These are phyloP conservation scores for Phaeotremella skinneri DNA, from an alignment of 768 basidiomycete genomes.

Conservation along the genomic window DNA sequence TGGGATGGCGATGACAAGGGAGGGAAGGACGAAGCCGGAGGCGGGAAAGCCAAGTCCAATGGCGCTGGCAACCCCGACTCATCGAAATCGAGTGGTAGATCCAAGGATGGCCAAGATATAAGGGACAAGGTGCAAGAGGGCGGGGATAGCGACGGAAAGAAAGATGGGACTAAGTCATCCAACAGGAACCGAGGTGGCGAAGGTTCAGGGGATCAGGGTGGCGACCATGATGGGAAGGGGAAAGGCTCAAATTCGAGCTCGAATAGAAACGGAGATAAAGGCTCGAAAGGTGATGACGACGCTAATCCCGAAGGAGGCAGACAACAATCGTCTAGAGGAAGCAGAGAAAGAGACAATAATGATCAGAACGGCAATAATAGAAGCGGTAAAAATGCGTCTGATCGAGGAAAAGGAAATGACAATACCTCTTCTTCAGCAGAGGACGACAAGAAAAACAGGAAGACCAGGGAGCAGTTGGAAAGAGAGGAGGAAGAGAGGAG, in stretches of 20 bases:
- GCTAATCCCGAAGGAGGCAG: too few species aligned
- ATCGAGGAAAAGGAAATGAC: not conserved
- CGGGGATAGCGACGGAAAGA: too few species aligned
- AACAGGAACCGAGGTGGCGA: too few species aligned
- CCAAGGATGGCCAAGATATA: too few species aligned
- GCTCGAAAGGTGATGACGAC: too few species aligned
- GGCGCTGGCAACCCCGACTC: not conserved
- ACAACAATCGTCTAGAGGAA: too few species aligned
- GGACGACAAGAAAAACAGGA: not conserved
- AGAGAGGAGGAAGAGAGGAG: not conserved
- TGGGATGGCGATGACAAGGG: not conserved
- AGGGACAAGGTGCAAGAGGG: too few species aligned
- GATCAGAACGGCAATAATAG: not conserved
- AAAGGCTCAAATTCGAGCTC: too few species aligned
- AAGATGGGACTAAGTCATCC: too few species aligned
- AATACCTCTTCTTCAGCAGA: not conserved
- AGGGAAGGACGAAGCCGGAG: conserved; percentile 6
- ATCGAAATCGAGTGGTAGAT: not conserved
- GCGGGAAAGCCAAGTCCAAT: conserved; percentile 3
- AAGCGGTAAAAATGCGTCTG: not conserved
- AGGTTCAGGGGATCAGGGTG: too few species aligned
- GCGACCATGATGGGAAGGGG: too few species aligned
- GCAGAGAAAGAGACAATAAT: conserved; percentile 1
- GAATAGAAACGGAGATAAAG: too few species aligned
- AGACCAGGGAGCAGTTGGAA: not conserved